Percentiles rank a stretch among this genome's conserved stretches.
Conservation (phyloP, 805 yeast species). For the Starmerella ratchasimensis region DNA sequence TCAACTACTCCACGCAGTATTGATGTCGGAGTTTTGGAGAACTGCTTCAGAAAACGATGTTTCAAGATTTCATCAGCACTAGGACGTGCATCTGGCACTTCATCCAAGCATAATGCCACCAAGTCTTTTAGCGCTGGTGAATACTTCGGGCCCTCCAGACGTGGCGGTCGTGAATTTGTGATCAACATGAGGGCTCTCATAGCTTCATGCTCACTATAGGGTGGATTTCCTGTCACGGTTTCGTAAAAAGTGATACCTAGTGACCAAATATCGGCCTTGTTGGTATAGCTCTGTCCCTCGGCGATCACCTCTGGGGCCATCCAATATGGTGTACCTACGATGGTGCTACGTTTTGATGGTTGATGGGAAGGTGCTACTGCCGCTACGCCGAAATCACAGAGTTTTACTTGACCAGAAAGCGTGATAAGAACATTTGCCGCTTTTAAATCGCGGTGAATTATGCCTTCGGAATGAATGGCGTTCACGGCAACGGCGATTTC, state of each 20-base stretch:
- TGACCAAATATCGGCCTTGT: conserved; percentile 95
- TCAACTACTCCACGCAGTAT: conserved; percentile 61
- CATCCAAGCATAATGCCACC: conserved; percentile 84
- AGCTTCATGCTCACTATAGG: conserved; percentile 90
- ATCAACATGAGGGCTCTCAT: conserved; percentile 88
- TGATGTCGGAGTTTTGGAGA: conserved; percentile 46
- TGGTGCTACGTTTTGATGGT: conserved; percentile 64
- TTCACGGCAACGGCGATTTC: conserved; percentile 67
- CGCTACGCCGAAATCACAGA: conserved; percentile 98
- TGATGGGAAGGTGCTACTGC: conserved; percentile 71
- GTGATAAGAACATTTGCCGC: conserved; percentile 89
- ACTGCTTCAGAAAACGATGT: conserved; percentile 53
- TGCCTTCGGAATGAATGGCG: conserved; percentile 75
- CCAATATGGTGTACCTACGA: conserved; percentile 54
- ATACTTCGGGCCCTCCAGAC: conserved; percentile 81
- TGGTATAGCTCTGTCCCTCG: conserved; percentile 35
- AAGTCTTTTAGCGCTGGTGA: conserved; percentile 67
- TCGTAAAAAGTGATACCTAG: conserved; percentile 88
- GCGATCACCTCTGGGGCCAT: conserved; percentile 44
- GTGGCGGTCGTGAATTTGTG: conserved; percentile 84
- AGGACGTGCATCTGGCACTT: conserved; percentile 78
- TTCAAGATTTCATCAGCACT: conserved; percentile 72
- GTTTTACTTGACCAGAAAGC: conserved; percentile 76
- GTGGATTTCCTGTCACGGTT: conserved; percentile 94
- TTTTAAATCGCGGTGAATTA: conserved; percentile 90